Evolutionary conservation across 2,329 filamentous ascomycete genomes (phyloP).

Genomic region (Trichoderma atroviride): DNA sequence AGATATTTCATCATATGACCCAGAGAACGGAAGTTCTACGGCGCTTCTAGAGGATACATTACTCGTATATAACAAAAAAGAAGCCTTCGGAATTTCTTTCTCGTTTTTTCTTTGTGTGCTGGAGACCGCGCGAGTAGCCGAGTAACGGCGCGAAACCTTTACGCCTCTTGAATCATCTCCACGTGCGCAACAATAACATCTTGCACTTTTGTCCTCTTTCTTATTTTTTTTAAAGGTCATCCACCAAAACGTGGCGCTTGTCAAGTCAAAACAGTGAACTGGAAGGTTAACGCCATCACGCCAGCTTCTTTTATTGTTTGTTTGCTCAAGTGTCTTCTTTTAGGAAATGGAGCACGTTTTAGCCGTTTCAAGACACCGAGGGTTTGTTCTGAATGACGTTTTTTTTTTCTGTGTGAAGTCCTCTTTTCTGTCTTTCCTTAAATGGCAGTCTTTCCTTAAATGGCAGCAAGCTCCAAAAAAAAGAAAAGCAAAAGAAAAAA

Average conservation of each 20-base stretch:
- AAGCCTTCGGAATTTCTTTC: background rate
- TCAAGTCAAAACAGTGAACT: conserved; percentile 8
- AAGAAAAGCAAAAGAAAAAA: background rate
- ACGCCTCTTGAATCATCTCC: conserved; percentile 16
- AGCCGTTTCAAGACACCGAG: background rate
- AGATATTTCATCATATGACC: background rate
- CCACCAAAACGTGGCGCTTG: conserved; percentile 15
- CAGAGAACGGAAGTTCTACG: conserved; percentile 6
- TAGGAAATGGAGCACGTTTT: background rate
- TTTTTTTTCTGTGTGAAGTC: background rate
- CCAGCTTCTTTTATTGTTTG: background rate
- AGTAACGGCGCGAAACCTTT: conserved; percentile 2
- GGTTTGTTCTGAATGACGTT: background rate
- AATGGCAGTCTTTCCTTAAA: background rate
- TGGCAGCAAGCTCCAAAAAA: background rate
- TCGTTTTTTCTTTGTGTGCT: background rate
- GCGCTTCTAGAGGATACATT: conserved; percentile 1
- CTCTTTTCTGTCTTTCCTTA: background rate
- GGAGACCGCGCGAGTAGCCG: conserved; percentile 8
- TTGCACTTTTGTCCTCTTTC: background rate
- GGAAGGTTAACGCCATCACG: conserved; percentile 9
- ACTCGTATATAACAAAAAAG: background rate
- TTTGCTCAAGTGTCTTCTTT: background rate
- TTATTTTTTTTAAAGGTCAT: background rate
- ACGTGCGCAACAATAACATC: conserved; percentile 1